Evolutionary conservation across 176 grass and related monocot genomes (phyloP).

Genomic region (Aegilops bicornis): DNA sequence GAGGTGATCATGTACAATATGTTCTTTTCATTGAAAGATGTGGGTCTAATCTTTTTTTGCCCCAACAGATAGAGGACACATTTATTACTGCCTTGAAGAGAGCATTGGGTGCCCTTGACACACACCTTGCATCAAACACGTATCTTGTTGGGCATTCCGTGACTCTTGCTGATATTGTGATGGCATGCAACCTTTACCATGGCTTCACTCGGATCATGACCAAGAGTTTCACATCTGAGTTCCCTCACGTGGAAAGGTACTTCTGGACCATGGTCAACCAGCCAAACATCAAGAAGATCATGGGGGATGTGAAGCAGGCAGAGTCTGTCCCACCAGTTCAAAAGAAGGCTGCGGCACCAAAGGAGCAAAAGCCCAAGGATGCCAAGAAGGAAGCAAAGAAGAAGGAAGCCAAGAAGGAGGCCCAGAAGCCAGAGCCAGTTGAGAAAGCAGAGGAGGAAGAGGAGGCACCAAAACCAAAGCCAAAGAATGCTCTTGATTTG

Average conservation of each 20-base stretch:
- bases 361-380: slow-evolving; percentile 51
- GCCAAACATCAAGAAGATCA: slow-evolving; percentile 63
- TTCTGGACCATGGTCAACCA: slow-evolving; percentile 93
- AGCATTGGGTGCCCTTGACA: slow-evolving; percentile 61
- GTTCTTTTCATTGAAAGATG: background rate
- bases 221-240: slow-evolving; percentile 71
- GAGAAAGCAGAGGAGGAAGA: slow-evolving; percentile 57
- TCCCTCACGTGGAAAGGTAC: slow-evolving; percentile 87
- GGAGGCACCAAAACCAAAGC: slow-evolving; percentile 75
- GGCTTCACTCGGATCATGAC: slow-evolving; percentile 59
- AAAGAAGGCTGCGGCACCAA: slow-evolving; percentile 52
- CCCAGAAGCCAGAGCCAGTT: slow-evolving; percentile 47
- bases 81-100: slow-evolving; percentile 61
- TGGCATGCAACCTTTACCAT: slow-evolving; percentile 69
- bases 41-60: background rate
- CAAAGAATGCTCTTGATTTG: slow-evolving; percentile 83
- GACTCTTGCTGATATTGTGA: slow-evolving; percentile 78
- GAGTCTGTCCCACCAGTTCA: slow-evolving; percentile 53
- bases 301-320: slow-evolving; percentile 66
- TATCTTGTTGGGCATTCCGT: slow-evolving; percentile 73
- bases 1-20: background rate
- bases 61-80: slow-evolving; percentile 53
- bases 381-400: slow-evolving; percentile 15
- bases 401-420: slow-evolving; percentile 59
- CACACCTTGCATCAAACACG: slow-evolving; percentile 71